These are phyloP conservation scores for Neospora caninum DNA, from an alignment of 169 alveolate genomes.

Conservation along the genomic window DNA sequence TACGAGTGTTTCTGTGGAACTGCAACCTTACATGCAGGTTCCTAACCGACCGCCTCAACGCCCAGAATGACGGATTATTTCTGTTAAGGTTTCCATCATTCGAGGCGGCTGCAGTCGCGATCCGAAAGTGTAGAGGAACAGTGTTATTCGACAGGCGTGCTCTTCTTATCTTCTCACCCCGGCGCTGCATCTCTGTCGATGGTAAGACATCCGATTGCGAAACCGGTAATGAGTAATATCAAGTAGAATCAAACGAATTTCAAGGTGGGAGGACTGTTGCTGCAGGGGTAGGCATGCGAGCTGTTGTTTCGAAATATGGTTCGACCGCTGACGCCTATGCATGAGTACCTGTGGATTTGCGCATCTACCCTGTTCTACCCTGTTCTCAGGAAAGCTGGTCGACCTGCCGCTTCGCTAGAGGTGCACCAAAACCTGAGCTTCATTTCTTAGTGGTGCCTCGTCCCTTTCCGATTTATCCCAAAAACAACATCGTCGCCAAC, in stretches of 20 bases:
- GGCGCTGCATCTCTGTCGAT: slow-evolving; percentile 60
- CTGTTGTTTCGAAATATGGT: no score
- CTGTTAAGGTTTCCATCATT: slow-evolving; percentile 61
- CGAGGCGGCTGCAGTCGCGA: slow-evolving; percentile 68
- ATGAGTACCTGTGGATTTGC: background rate
- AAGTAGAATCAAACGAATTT: no score
- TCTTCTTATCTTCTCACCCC: slow-evolving; percentile 58
- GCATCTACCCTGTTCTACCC: background rate
- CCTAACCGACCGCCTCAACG: slow-evolving; percentile 55
- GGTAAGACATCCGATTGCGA: slow-evolving; percentile 19
- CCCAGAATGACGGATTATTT: slow-evolving; percentile 62
- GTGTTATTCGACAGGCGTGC: slow-evolving; percentile 60
- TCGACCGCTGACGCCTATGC: background rate
- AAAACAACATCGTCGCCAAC: no score
- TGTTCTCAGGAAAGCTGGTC: background rate
- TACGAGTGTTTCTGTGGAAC: no score
- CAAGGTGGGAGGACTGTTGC: no score
- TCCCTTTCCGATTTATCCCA: no score
- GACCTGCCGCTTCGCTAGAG: slow-evolving; percentile 9
- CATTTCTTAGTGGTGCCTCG: background rate
- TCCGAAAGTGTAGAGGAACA: slow-evolving; percentile 64
- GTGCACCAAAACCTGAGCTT: background rate
- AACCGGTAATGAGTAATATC: no score
- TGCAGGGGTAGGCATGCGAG: no score
- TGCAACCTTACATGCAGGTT: slow-evolving; percentile 22